Evolutionary conservation across 306 rosid genomes (phyloP).

Genomic region (Rubus parviflorus): DNA sequence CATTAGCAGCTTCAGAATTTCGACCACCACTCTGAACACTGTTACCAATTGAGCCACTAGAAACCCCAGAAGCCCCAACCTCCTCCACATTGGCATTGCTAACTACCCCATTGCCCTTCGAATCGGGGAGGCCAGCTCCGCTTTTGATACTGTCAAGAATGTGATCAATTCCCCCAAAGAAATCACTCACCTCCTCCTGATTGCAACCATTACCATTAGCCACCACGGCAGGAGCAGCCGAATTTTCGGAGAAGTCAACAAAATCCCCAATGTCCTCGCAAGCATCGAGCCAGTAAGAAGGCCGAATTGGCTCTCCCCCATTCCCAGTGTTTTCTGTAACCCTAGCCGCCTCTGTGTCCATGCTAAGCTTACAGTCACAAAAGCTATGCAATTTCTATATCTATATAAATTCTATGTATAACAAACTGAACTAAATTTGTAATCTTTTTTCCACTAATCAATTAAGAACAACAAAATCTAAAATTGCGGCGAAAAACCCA

Average conservation of each 20-base stretch:
- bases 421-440: not conserved
- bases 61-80: slow-evolving; percentile 22
- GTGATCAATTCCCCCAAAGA: slow-evolving; percentile 89
- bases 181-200: slow-evolving; percentile 62
- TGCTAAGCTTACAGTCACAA: slow-evolving; percentile 4
- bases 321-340: slow-evolving; percentile 32
- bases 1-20: slow-evolving; percentile 36
- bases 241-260: slow-evolving; percentile 51
- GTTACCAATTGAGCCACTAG: slow-evolving; percentile 25
- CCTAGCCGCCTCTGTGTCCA: slow-evolving; percentile 55
- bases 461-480: not conserved
- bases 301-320: slow-evolving; percentile 19
- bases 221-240: slow-evolving; percentile 34
- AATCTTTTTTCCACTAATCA: not conserved
- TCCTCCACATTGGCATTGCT: slow-evolving; percentile 30
- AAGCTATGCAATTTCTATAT: not conserved
- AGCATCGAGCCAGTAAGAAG: slow-evolving; percentile 95
- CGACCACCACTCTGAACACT: slow-evolving; percentile 22
- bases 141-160: slow-evolving; percentile 80
- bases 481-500: too few relatives aligned
- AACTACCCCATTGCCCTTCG: slow-evolving; percentile 8
- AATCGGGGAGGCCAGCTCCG: slow-evolving; percentile 53
- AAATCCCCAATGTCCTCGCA: slow-evolving; percentile 67
- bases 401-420: not conserved
- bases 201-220: slow-evolving; percentile 37